Conservation (phyloP, 352 stramenopile genomes). For the Phytophthora chlamydospora region DNA sequence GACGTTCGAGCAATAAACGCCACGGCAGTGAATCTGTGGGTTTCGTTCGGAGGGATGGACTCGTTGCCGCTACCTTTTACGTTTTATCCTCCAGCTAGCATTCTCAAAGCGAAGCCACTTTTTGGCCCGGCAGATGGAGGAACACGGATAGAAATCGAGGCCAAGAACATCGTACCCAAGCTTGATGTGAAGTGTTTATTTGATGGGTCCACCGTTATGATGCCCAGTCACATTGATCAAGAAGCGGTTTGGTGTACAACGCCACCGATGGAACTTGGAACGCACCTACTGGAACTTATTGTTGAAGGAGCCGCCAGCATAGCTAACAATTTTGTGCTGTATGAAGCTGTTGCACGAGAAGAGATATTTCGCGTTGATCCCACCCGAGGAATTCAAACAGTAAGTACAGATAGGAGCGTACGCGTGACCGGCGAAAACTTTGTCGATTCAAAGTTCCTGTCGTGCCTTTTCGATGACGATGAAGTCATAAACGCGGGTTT, state of each 20-base stretch:
- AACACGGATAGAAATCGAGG: constrained; percentile 33
- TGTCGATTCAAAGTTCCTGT: constrained; percentile 44
- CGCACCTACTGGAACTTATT: constrained; percentile 40
- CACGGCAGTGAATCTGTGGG: constrained; percentile 35
- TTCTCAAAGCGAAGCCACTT: constrained; percentile 20
- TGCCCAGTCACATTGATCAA: constrained; percentile 7
- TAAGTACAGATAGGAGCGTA: constrained; percentile 20
- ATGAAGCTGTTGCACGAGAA: constrained; percentile 41
- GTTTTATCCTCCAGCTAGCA: constrained; percentile 23
- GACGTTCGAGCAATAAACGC: constrained; percentile 9
- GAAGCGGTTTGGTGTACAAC: constrained; percentile 29
- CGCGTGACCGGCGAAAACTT: constrained; percentile 58
- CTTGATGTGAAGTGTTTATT: constrained; percentile 46
- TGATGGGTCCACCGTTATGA: constrained; percentile 14
- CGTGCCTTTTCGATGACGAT: constrained; percentile 53
- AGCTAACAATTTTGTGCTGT: constrained; percentile 38
- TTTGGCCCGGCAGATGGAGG: constrained; percentile 45
- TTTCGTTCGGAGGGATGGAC: constrained; percentile 36
- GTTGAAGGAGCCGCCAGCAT: constrained; percentile 23
- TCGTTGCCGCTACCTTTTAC: constrained; percentile 31
- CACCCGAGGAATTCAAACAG: constrained; percentile 30
- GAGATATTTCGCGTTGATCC: constrained; percentile 38
- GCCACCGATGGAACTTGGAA: constrained; percentile 33
- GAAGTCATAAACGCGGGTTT: constrained; percentile 37
- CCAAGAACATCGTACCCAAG: constrained; percentile 26